Conservation (phyloP, 1,284 basidiomycete species). For the Ustilago xerochloae region DNA sequence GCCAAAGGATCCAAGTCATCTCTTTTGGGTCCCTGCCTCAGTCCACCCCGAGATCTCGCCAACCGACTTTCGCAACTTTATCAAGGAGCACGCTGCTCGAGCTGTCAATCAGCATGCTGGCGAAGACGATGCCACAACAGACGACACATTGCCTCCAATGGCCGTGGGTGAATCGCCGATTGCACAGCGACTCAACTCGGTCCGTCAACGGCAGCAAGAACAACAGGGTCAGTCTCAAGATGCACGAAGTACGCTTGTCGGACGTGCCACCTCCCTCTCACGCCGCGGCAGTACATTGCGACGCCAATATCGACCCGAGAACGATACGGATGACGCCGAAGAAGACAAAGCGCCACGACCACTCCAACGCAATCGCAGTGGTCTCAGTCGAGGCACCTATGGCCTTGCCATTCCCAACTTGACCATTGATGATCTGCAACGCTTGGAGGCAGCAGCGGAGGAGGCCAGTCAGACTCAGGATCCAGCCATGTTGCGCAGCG, state of each 20-base stretch:
- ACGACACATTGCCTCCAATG: conserved; percentile 25
- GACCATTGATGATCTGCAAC: conserved; percentile 90
- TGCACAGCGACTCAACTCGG: conserved; percentile 43
- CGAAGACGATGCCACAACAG: conserved; percentile 4
- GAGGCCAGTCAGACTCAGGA: conserved; percentile 79
- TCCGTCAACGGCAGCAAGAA: conserved; percentile 41
- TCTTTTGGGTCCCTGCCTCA: conserved; percentile 97
- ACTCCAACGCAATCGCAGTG: conserved; percentile 43
- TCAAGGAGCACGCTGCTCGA: conserved; percentile 84
- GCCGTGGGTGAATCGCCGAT: conserved; percentile 41
- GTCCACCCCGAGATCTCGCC: conserved; percentile 97
- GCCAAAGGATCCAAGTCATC: conserved; percentile 70
- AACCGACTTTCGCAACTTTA: conserved; percentile 90
- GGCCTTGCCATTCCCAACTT: conserved; percentile 72
- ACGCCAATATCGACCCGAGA: conserved; percentile 75
- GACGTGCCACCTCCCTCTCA: conserved; percentile 57
- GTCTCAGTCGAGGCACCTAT: conserved; percentile 25
- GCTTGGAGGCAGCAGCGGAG: conserved; percentile 89
- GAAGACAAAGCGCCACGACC: conserved; percentile 72
- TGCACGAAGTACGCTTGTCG: conserved; percentile 33
- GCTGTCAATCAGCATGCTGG: conserved; percentile 60
- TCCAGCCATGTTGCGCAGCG: conserved; percentile 81
- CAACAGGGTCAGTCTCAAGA: conserved; percentile 17
- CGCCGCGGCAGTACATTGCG: conserved; percentile 63
- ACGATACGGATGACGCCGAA: conserved; percentile 67